A percentile compares a stretch with the other conserved stretches of the same genome.
These are phyloP conservation scores for Ambrosia artemisiifolia DNA, from an alignment of 129 eudicot genomes.

Conservation along the genomic window DNA sequence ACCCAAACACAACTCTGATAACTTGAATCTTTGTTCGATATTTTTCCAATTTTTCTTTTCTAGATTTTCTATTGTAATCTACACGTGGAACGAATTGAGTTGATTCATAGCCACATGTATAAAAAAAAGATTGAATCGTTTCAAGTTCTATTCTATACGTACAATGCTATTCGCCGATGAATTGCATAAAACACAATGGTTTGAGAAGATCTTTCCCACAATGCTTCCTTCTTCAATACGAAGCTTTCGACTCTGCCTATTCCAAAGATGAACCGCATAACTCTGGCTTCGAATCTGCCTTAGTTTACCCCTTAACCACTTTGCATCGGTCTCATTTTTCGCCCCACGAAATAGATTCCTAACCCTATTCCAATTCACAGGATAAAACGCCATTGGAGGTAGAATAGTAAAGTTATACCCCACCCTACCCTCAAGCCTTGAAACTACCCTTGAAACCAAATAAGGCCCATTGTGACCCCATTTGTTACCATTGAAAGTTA, in stretches of 20 bases:
- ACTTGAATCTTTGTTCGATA: slow-evolving; percentile 4
- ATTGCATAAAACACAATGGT: slow-evolving; percentile 63
- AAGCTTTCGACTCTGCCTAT: slow-evolving; percentile 73
- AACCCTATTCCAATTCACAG: slow-evolving; percentile 79
- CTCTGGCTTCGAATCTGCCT: slow-evolving; percentile 56
- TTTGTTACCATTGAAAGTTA: slow-evolving; percentile 91
- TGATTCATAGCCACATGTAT: slow-evolving; percentile 26
- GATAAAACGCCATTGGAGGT: slow-evolving; percentile 83
- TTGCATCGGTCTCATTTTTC: slow-evolving; percentile 42
- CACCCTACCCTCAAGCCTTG: slow-evolving; percentile 48
- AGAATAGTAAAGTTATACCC: slow-evolving; percentile 58
- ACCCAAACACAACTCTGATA: slow-evolving; percentile 9
- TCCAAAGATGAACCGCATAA: slow-evolving; percentile 88
- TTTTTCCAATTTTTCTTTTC: background rate
- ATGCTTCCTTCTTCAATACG: slow-evolving; percentile 71
- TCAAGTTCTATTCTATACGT: slow-evolving; percentile 21
- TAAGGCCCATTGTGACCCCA: slow-evolving; percentile 99
- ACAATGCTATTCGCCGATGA: slow-evolving; percentile 21
- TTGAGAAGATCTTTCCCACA: slow-evolving; percentile 47
- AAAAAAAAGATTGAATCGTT: slow-evolving; percentile 7
- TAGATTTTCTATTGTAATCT: slow-evolving; percentile 5
- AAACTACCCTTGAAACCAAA: slow-evolving; percentile 86
- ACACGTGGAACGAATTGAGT: slow-evolving; percentile 43
- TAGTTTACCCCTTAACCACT: slow-evolving; percentile 57
- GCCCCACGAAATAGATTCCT: slow-evolving; percentile 61